A percentile compares a stretch with the other conserved stretches of the same genome.
Evolutionary conservation across 306 rosid genomes (phyloP).

Genomic region (Glycyrrhiza uralensis): DNA sequence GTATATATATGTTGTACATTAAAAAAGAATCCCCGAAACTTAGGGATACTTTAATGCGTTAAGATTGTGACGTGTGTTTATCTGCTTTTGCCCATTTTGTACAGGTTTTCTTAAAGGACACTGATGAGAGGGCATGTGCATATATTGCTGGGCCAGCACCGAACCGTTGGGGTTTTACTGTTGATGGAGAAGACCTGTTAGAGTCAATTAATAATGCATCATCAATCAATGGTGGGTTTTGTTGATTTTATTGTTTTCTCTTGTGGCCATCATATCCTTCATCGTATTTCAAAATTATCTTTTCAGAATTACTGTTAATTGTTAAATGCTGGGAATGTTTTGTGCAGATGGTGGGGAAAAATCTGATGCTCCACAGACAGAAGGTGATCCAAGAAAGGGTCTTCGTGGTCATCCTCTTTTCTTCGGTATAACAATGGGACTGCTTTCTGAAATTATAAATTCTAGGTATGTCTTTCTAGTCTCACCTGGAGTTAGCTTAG

Average conservation of each 20-base stretch:
- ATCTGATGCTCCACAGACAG: slow-evolving; percentile 31
- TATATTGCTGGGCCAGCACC: slow-evolving; percentile 99
- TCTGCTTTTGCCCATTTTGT: not conserved
- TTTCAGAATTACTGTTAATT: slow-evolving; percentile 9
- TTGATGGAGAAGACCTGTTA: slow-evolving; percentile 68
- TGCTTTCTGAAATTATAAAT: slow-evolving; percentile 91
- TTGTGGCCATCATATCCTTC: not conserved
- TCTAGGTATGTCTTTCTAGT: slow-evolving; percentile 72
- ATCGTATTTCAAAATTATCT: not conserved
- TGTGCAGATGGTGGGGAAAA: slow-evolving; percentile 48
- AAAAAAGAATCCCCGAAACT: not conserved
- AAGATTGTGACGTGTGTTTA: slow-evolving; percentile 21
- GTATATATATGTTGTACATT: not conserved
- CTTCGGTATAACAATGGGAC: slow-evolving; percentile 95
- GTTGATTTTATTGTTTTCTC: not conserved
- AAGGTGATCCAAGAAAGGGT: slow-evolving; percentile 48
- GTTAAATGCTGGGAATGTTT: slow-evolving; percentile 11
- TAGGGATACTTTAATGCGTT: not conserved
- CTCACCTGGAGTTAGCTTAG: slow-evolving; percentile 18
- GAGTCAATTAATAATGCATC: slow-evolving; percentile 46
- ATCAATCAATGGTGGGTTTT: slow-evolving; percentile 50
- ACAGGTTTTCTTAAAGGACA: slow-evolving; percentile 90
- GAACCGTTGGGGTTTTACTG: slow-evolving; percentile 96
- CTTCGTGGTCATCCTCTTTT: slow-evolving; percentile 81
- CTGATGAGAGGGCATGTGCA: slow-evolving; percentile 99